These are phyloP conservation scores for Prunus fruticosa DNA, from an alignment of 306 rosid genomes.

Conservation along the genomic window DNA sequence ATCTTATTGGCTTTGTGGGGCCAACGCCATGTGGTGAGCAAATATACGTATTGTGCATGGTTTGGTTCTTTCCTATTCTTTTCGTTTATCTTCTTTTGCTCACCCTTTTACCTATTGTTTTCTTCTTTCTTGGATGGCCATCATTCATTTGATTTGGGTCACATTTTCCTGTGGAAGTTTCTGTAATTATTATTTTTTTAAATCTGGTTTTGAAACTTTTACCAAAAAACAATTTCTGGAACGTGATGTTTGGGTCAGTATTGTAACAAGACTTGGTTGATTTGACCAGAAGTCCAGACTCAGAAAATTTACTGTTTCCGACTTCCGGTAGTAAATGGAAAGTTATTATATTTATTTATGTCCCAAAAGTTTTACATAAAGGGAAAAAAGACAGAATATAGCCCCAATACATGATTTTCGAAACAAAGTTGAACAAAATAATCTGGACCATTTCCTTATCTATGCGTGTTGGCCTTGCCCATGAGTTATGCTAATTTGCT, in stretches of 20 bases:
- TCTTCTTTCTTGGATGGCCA: conserved; percentile 20
- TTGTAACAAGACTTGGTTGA: not conserved
- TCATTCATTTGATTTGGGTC: conserved; percentile 9
- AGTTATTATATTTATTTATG: not conserved
- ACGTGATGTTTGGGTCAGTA: not conserved
- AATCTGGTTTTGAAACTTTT: not conserved
- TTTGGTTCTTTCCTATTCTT: conserved; percentile 17
- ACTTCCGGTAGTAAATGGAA: not conserved
- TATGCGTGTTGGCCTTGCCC: too few relatives aligned
- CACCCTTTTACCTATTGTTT: conserved; percentile 21
- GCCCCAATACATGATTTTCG: too few relatives aligned
- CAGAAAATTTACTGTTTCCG: not conserved
- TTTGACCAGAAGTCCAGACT: not conserved
- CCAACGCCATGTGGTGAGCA: conserved; percentile 42
- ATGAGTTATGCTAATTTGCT: too few relatives aligned
- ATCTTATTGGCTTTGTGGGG: conserved; percentile 37
- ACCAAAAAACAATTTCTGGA: not conserved
- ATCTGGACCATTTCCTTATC: too few relatives aligned
- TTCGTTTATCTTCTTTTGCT: conserved; percentile 18
- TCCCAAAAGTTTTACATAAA: not conserved
- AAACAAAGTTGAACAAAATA: too few relatives aligned
- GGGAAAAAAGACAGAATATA: too few relatives aligned
- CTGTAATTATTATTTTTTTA: not conserved
- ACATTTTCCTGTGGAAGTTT: not conserved
- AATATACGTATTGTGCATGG: conserved; percentile 19